Conservation (phyloP, 2,329 filamentous ascomycete genomes). For the Mariannaea elegans region DNA sequence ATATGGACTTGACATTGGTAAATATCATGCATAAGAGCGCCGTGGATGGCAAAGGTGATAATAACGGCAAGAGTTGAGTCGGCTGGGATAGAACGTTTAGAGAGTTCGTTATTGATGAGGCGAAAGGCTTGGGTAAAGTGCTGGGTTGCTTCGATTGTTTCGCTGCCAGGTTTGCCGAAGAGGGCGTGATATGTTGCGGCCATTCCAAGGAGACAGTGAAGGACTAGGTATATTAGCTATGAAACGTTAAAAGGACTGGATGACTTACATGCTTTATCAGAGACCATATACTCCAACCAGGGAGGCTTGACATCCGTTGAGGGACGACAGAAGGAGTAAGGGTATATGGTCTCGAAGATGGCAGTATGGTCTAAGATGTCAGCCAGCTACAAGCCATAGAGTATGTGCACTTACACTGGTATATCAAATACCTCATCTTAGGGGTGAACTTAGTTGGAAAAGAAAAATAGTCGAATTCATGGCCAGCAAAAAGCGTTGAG, state of each 20-base stretch:
- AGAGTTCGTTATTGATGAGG: conserved; percentile 26
- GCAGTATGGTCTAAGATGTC: conserved; percentile 25
- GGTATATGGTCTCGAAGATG: conserved; percentile 28
- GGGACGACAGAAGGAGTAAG: conserved; percentile 29
- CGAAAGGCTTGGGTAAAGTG: conserved; percentile 33
- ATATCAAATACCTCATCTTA: conserved; percentile 30
- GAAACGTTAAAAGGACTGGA: too few species aligned
- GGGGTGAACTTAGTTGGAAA: conserved; percentile 33
- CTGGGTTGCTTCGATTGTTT: conserved; percentile 32
- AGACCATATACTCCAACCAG: conserved; percentile 32
- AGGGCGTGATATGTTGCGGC: conserved; percentile 28
- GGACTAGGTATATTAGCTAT: conserved; percentile 11
- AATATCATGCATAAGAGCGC: conserved; percentile 22
- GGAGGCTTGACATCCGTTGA: conserved; percentile 16
- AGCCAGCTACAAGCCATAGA: not conserved
- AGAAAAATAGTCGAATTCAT: conserved; percentile 31
- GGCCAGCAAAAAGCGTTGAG: conserved; percentile 22
- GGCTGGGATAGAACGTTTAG: not conserved
- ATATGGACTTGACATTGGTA: conserved; percentile 23
- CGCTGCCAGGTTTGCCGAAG: conserved; percentile 23
- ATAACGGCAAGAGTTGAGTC: conserved; percentile 33
- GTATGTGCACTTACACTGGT: conserved; percentile 27
- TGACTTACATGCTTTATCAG: conserved; percentile 28
- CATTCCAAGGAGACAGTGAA: conserved; percentile 36
- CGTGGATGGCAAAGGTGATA: conserved; percentile 29